These are phyloP conservation scores for Rhodotorula sphaerocarpa DNA, from an alignment of 768 basidiomycete species.

Conservation along the genomic window DNA sequence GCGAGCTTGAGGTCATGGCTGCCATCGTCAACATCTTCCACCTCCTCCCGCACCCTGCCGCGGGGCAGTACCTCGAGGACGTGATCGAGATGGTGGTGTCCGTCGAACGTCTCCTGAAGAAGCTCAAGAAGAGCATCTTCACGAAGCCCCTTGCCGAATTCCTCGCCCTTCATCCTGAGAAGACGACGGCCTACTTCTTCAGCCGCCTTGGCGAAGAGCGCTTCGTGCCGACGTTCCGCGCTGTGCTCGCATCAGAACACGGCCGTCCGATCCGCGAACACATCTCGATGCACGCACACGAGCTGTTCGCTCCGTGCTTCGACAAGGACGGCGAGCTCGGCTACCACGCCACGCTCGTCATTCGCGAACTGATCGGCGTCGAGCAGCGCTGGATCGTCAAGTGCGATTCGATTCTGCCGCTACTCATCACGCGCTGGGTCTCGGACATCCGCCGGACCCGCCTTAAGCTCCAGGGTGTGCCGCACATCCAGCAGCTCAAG, in stretches of 20 bases:
- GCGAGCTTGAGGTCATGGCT: conserved; percentile 84
- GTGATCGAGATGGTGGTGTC: conserved; percentile 83
- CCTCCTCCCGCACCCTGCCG: conserved; percentile 73
- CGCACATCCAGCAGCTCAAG: conserved; percentile 40
- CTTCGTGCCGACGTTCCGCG: conserved; percentile 45
- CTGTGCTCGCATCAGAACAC: conserved; percentile 38
- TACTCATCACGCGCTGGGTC: conserved; percentile 35
- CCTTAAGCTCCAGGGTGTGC: conserved; percentile 30
- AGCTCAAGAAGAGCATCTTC: conserved; percentile 80
- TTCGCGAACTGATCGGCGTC: conserved; percentile 63
- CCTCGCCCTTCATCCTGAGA: conserved; percentile 76
- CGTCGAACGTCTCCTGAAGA: conserved; percentile 83
- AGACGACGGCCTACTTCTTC: conserved; percentile 78
- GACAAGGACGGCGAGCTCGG: conserved; percentile 36
- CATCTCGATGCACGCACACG: conserved; percentile 41
- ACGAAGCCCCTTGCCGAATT: conserved; percentile 85
- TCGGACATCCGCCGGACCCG: conserved; percentile 33
- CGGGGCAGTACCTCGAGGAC: conserved; percentile 79
- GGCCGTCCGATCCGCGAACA: conserved; percentile 53
- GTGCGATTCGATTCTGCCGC: conserved; percentile 46
- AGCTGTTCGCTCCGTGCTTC: conserved; percentile 44
- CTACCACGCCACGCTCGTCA: conserved; percentile 61
- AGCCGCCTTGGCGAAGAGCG: conserved; percentile 62
- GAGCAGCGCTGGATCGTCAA: conserved; percentile 66
- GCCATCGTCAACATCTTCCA: conserved; percentile 97